These are phyloP conservation scores for Diatrype stigma DNA, from an alignment of 2,329 filamentous ascomycete species.

Conservation along the genomic window DNA sequence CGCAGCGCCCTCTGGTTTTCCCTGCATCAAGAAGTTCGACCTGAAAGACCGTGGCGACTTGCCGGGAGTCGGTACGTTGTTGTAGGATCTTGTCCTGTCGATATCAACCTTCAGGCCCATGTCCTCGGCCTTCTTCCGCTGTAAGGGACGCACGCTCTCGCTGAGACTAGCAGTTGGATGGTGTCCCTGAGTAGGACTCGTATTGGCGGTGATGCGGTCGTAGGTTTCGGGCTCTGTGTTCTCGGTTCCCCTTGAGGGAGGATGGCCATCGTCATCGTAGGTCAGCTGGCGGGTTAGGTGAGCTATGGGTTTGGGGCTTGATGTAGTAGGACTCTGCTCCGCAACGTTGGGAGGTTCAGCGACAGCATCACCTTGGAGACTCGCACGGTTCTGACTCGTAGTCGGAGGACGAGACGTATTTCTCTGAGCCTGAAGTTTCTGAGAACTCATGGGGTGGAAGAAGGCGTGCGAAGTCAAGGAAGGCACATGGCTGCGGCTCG, in stretches of 20 bases:
- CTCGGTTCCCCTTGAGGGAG: conserved; percentile 74
- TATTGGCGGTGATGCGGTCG: conserved; percentile 68
- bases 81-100: conserved; percentile 50
- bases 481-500: conserved; percentile 83
- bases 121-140: conserved; percentile 41
- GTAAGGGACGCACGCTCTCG: conserved; percentile 76
- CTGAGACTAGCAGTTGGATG: conserved; percentile 58
- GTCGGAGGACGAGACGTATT: conserved; percentile 48
- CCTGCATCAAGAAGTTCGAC: conserved; percentile 66
- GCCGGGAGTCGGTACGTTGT: conserved; percentile 53
- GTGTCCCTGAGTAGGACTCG: conserved; percentile 64
- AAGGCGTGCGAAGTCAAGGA: conserved; percentile 86
- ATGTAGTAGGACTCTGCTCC: conserved; percentile 55
- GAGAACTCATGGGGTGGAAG: conserved; percentile 94
- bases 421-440: conserved; percentile 86
- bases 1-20: conserved; percentile 47
- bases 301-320: conserved; percentile 21
- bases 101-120: conserved; percentile 54
- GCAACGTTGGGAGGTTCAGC: conserved; percentile 44
- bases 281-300: conserved; percentile 27
- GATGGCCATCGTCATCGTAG: conserved; percentile 48
- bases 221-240: conserved; percentile 70
- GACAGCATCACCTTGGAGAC: conserved; percentile 25
- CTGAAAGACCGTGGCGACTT: conserved; percentile 74
- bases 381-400: conserved; percentile 33